Conservation (phyloP, 1,284 basidiomycete genomes). For the Lignosus rhinocerotis region DNA sequence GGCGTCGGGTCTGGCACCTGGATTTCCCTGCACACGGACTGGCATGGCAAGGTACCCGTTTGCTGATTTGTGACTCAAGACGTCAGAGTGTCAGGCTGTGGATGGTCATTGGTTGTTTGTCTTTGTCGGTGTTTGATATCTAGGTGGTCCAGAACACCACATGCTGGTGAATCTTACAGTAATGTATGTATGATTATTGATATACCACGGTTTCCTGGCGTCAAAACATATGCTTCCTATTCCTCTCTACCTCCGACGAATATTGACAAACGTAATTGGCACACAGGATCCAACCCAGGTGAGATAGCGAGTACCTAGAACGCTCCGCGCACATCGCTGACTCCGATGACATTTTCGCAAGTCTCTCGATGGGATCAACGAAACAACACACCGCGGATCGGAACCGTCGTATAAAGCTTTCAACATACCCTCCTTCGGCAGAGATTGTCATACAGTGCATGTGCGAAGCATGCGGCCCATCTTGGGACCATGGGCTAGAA, state of each 20-base stretch:
- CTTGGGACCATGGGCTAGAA: not conserved
- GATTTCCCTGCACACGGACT: constrained; percentile 40
- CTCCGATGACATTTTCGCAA: not conserved
- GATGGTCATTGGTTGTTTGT: not conserved
- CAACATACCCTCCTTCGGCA: no score
- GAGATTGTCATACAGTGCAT: not conserved
- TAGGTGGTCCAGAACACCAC: not conserved
- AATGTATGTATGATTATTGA: constrained; percentile 14
- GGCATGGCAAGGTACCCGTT: constrained; percentile 10
- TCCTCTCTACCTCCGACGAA: not conserved
- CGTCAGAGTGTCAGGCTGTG: not conserved
- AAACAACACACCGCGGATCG: not conserved
- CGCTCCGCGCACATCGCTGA: not conserved
- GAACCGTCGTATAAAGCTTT: not conserved
- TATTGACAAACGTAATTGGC: not conserved
- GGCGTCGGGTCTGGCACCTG: constrained; percentile 43
- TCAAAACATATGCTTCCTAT: not conserved
- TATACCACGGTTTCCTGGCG: not conserved
- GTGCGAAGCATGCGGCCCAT: not conserved
- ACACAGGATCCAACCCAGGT: no score
- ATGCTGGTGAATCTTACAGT: constrained; percentile 7
- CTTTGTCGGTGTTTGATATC: not conserved
- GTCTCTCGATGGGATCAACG: not conserved
- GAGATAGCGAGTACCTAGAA: no score
- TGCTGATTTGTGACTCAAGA: not conserved